These are phyloP conservation scores for Sclerotinia glacialis DNA, from an alignment of 2,329 filamentous ascomycete genomes.

Conservation along the genomic window DNA sequence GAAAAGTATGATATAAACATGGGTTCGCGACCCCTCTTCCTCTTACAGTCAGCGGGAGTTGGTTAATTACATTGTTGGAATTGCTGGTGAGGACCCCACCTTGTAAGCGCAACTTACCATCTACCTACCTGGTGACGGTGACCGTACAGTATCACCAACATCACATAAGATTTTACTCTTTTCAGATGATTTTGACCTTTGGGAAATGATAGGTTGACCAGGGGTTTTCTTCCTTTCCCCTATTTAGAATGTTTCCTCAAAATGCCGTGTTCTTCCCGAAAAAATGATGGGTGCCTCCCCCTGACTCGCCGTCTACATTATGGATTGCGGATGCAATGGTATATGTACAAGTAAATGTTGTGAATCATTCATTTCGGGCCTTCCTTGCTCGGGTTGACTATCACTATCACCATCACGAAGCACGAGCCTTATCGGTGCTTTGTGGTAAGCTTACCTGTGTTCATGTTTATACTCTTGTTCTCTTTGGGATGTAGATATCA, in stretches of 20 bases:
- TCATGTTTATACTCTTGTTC: neutral
- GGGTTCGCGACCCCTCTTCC: neutral
- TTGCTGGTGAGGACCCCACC: neutral
- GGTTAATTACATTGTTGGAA: neutral
- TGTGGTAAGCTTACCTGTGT: neutral
- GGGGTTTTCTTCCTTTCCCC: neutral
- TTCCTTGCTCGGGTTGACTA: slow-evolving; percentile 4
- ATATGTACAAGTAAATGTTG: neutral
- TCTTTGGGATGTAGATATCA: neutral
- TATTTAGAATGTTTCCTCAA: neutral
- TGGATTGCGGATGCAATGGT: neutral
- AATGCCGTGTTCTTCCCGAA: neutral
- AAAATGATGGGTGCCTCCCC: neutral
- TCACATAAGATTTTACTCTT: slow-evolving; percentile 6
- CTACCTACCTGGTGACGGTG: too few relatives aligned
- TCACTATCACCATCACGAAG: neutral
- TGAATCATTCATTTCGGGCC: slow-evolving; percentile 11
- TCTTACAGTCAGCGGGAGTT: slow-evolving; percentile 15
- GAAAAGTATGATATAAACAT: too few relatives aligned
- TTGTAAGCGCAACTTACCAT: slow-evolving; percentile 3
- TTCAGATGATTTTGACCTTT: neutral
- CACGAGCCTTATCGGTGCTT: neutral
- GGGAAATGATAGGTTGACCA: neutral
- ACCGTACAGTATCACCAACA: neutral
- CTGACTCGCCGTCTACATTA: neutral